Evolutionary conservation across 805 yeast genomes (phyloP).

Genomic region (Zygoascus ofunaensis): DNA sequence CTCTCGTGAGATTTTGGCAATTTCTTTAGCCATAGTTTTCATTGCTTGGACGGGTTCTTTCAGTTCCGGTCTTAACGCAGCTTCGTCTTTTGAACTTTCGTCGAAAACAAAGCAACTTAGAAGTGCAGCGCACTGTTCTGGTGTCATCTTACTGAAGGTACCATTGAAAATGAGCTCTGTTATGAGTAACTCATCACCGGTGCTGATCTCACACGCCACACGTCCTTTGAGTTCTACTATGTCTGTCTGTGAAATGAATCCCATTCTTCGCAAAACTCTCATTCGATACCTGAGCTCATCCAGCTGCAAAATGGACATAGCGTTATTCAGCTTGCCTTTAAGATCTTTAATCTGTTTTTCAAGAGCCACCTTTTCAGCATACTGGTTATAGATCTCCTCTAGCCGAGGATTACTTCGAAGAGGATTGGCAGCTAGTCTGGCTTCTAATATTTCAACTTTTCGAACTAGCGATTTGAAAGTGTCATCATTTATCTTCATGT

Average conservation of each 20-base stretch:
- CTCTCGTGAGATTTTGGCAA: slow-evolving; percentile 84
- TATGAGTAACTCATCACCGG: slow-evolving; percentile 68
- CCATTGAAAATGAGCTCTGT: slow-evolving; percentile 95
- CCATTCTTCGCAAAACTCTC: slow-evolving; percentile 84
- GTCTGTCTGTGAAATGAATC: slow-evolving; percentile 76
- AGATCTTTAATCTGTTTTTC: slow-evolving; percentile 49
- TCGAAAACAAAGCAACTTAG: slow-evolving; percentile 95
- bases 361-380: slow-evolving; percentile 53
- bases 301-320: slow-evolving; percentile 85
- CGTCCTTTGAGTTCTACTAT: slow-evolving; percentile 94
- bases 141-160: slow-evolving; percentile 76
- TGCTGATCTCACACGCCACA: slow-evolving; percentile 92
- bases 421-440: slow-evolving; percentile 64
- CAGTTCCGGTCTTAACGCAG: slow-evolving; percentile 77
- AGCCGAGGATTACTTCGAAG: slow-evolving; percentile 42
- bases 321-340: slow-evolving; percentile 62
- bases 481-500: slow-evolving; percentile 81
- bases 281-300: slow-evolving; percentile 91
- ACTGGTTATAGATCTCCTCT: slow-evolving; percentile 53
- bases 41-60: slow-evolving; percentile 85
- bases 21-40: slow-evolving; percentile 83
- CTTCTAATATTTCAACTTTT: slow-evolving; percentile 75
- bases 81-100: slow-evolving; percentile 81
- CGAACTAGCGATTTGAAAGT: slow-evolving; percentile 62
- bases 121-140: slow-evolving; percentile 88